A percentile compares a stretch with the other conserved stretches of the same genome.
These are phyloP conservation scores for Polytrichum formosum DNA, from an alignment of 225 moss, liverwort and hornwort genomes.

Conservation along the genomic window DNA sequence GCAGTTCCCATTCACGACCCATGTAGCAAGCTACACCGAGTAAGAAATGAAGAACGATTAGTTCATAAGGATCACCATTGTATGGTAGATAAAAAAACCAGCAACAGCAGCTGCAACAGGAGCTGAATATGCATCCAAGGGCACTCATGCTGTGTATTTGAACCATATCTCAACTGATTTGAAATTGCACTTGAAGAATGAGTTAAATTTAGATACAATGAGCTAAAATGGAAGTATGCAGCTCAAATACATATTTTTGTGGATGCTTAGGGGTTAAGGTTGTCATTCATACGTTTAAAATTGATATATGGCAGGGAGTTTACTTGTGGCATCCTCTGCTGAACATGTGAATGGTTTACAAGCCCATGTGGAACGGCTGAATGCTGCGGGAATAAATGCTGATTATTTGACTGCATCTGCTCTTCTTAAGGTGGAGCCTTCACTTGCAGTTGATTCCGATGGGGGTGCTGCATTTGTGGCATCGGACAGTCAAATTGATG, in stretches of 20 bases:
- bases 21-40: too few relatives aligned
- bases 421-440: conserved; percentile 57
- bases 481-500: conserved; percentile 89
- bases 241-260: neutral
- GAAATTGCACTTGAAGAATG: too few relatives aligned
- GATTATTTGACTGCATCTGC: conserved; percentile 52
- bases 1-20: too few relatives aligned
- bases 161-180: too few relatives aligned
- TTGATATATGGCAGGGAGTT: conserved; percentile 60
- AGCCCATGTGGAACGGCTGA: conserved; percentile 45
- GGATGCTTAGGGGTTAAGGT: conserved; percentile 9
- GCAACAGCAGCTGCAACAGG: too few relatives aligned
- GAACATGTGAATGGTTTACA: conserved; percentile 58
- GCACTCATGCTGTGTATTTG: too few relatives aligned
- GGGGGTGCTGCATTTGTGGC: conserved; percentile 68
- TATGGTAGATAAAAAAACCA: too few relatives aligned
- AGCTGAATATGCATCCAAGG: too few relatives aligned
- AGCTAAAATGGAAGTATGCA: too few relatives aligned
- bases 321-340: conserved; percentile 56
- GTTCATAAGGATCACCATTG: too few relatives aligned
- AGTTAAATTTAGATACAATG: too few relatives aligned
- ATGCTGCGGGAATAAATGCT: conserved; percentile 49
- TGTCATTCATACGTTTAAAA: neutral
- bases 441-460: conserved; percentile 49
- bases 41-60: too few relatives aligned